These are phyloP conservation scores for Candida saitoana DNA, from an alignment of 805 yeast genomes.

Conservation along the genomic window DNA sequence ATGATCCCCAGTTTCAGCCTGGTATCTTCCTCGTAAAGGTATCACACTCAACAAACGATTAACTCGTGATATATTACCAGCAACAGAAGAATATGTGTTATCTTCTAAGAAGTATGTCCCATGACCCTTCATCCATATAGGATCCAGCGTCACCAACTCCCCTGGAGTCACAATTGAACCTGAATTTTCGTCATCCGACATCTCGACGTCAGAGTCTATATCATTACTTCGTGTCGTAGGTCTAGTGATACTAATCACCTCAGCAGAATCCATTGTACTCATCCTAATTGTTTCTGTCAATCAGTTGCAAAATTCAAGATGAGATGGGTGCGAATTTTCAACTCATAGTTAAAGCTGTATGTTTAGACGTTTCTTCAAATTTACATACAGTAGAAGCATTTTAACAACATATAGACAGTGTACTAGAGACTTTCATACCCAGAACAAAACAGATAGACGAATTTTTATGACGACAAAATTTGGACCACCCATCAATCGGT, in stretches of 20 bases:
- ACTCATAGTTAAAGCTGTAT: neutral
- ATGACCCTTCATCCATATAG: constrained; percentile 98
- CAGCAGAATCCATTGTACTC: constrained; percentile 18
- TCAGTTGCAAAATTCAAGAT: neutral
- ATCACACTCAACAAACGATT: constrained; percentile 81
- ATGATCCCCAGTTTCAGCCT: constrained; percentile 96
- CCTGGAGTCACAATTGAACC: constrained; percentile 81
- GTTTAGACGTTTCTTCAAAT: neutral
- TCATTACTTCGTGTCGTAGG: constrained; percentile 20
- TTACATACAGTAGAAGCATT: neutral
- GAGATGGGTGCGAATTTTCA: neutral
- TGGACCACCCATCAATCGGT: constrained; percentile 65
- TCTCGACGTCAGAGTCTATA: constrained; percentile 38
- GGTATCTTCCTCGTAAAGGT: constrained; percentile 82
- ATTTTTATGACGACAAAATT: constrained; percentile 26
- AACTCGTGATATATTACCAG: constrained; percentile 83
- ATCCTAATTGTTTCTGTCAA: constrained; percentile 2
- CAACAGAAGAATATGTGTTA: constrained; percentile 83
- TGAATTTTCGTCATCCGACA: constrained; percentile 30
- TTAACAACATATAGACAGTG: neutral
- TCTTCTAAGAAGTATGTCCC: constrained; percentile 83
- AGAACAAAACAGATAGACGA: constrained; percentile 25
- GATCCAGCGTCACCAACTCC: constrained; percentile 91
- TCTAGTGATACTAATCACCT: constrained; percentile 35
- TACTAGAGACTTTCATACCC: constrained; percentile 9